Evolutionary conservation across 176 grass and related monocot genomes (phyloP).

Genomic region (Miscanthus lutarioriparius): DNA sequence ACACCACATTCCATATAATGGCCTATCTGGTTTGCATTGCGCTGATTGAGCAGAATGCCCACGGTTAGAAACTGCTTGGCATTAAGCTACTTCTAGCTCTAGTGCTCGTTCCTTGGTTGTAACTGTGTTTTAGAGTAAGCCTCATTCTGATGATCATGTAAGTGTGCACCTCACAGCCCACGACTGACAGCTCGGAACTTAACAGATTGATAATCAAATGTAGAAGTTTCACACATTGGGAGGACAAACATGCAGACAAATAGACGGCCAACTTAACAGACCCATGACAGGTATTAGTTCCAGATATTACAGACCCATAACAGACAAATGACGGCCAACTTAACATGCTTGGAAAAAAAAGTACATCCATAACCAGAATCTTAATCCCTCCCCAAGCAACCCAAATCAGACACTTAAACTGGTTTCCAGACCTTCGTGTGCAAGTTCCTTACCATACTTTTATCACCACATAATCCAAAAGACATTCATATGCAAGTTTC

Average conservation of each 20-base stretch:
- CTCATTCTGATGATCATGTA: not conserved
- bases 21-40: not conserved
- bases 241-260: not conserved
- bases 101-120: not conserved
- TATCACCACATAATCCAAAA: not conserved
- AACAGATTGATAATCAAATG: not conserved
- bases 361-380: too few species aligned
- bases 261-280: too few species aligned
- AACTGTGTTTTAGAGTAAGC: not conserved
- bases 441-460: not conserved
- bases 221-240: not conserved
- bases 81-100: not conserved
- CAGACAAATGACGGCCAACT: not conserved
- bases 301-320: not conserved
- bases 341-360: not conserved
- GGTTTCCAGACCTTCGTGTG: not conserved
- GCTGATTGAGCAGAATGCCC: not conserved
- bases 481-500: not conserved
- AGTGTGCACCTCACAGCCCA: not conserved
- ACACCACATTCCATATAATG: not conserved
- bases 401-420: not conserved
- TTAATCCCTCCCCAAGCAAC: not conserved
- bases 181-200: not conserved
- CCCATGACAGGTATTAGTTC: not conserved
- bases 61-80: not conserved